Evolutionary conservation across 148 eudicot genomes (phyloP).

Genomic region (Oxyria digyna): DNA sequence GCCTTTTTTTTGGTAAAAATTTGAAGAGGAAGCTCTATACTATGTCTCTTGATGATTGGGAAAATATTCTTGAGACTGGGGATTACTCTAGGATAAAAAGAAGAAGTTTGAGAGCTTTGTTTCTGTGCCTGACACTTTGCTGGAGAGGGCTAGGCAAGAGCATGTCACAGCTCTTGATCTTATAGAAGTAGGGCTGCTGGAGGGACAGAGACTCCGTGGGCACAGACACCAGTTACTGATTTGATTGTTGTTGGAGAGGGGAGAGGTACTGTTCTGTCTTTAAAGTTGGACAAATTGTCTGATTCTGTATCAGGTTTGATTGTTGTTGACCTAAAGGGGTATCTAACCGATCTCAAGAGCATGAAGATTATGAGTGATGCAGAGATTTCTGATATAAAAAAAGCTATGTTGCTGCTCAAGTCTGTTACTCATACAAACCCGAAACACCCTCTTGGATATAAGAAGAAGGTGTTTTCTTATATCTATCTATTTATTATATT

Average conservation of each 20-base stretch:
- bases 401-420: slow-evolving; percentile 75
- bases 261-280: slow-evolving; percentile 84
- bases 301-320: slow-evolving; percentile 83
- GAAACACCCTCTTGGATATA: slow-evolving; percentile 90
- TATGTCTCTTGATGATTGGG: slow-evolving; percentile 64
- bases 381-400: slow-evolving; percentile 83
- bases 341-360: slow-evolving; percentile 84
- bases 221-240: slow-evolving; percentile 86
- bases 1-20: too few relatives aligned
- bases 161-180: slow-evolving; percentile 91
- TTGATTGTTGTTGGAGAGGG: slow-evolving; percentile 98
- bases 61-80: slow-evolving; percentile 81
- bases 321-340: slow-evolving; percentile 88
- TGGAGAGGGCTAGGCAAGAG: slow-evolving; percentile 95
- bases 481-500: too few relatives aligned
- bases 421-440: slow-evolving; percentile 80
- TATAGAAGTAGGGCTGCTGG: slow-evolving; percentile 71
- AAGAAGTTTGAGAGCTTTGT: slow-evolving; percentile 86
- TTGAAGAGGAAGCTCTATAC: slow-evolving; percentile 65
- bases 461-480: too few relatives aligned
- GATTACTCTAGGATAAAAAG: slow-evolving; percentile 90
- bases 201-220: slow-evolving; percentile 89
- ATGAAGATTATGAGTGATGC: slow-evolving; percentile 98
- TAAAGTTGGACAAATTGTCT: slow-evolving; percentile 76
- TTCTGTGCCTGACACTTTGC: slow-evolving; percentile 77